Conservation (phyloP, 2,329 filamentous ascomycete species). For the Fusarium marasasianum region DNA sequence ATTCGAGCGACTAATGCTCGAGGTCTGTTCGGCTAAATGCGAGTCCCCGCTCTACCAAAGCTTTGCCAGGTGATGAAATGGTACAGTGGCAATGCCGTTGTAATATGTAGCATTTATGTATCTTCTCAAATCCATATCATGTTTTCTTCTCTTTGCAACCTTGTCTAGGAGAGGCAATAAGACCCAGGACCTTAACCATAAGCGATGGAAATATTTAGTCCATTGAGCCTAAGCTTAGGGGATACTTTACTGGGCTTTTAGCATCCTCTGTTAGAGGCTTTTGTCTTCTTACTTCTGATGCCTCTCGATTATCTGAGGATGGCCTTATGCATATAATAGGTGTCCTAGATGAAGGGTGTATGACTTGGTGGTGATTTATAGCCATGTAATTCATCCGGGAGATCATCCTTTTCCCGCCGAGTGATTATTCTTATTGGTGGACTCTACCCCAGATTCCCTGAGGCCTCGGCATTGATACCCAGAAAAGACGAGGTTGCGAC, state of each 20-base stretch:
- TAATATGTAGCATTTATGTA: not conserved
- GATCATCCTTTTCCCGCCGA: not conserved
- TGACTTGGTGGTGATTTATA: not conserved
- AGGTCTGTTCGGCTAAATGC: not conserved
- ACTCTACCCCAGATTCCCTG: not conserved
- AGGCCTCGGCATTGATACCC: not conserved
- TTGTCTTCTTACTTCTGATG: rapidly evolving
- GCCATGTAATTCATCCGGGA: not conserved
- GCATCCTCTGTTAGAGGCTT: rapidly evolving
- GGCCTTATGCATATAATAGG: not conserved
- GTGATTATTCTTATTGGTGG: not conserved
- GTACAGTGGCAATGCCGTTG: not conserved
- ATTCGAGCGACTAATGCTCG: slow-evolving; percentile 6
- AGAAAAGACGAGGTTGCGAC: not conserved
- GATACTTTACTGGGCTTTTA: too few relatives aligned
- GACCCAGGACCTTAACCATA: not conserved
- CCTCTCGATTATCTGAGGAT: rapidly evolving
- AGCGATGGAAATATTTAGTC: rapidly evolving
- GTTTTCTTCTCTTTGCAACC: rapidly evolving
- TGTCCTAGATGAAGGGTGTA: too few relatives aligned
- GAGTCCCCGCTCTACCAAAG: not conserved
- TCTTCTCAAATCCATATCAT: not conserved
- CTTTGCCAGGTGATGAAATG: not conserved
- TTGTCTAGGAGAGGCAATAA: not conserved
- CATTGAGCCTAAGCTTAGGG: not conserved